Evolutionary conservation across 2,329 filamentous ascomycete genomes (phyloP), one percentile per base, ranked within the genome.

Genomic region (Acrocalymma vagum): DNA sequence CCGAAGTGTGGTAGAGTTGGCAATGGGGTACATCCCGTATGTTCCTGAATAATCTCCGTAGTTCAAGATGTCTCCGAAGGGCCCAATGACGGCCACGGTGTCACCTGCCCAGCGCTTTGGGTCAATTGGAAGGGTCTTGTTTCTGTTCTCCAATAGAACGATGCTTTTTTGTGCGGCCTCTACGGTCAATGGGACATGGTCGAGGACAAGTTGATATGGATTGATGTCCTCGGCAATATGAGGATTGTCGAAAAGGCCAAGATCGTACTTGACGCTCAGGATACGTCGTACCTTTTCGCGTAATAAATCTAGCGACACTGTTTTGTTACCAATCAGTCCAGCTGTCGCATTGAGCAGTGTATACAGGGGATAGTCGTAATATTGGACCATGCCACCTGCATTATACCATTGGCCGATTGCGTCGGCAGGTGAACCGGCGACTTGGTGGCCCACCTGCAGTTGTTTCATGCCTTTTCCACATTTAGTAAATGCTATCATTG

Each of bases 361-460:
- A 9, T 70, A 65, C 10, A 76, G 42, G 3, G 72, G 64, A 42
- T 72, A 75, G 43, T 76, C 72, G 30, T 76, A 76, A 41, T 71
- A 76, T 34, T 75, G 73, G 2, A 75, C 55, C 71, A 76, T 76
- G 1, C 72, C 70, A 22, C 73, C 73, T 3, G 71, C 71, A 36
- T 73, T 72, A 36, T 72, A 72, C 72, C 72, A 76, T 30, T 76
- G 73, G 3, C 53, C 55, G 22, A 76, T 72, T 3, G 67, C 68
- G 48, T 72, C 69, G 6, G 66, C 70, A 1, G 68, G 65, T 6
- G 66, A 70, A 36, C 53, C 53, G 1, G 72, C 70, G 2, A 75
- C 71, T 17, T 49, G 43, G 49, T 76, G 72, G 5, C 66, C 43
- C 3, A 55, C 53, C 24, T 69, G 51, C 11, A 74, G 25, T 30